Percentiles rank a stretch among this genome's conserved stretches.
These are phyloP conservation scores for Kazachstania sp. DNA, from an alignment of 1,139 yeast species.

Conservation along the genomic window DNA sequence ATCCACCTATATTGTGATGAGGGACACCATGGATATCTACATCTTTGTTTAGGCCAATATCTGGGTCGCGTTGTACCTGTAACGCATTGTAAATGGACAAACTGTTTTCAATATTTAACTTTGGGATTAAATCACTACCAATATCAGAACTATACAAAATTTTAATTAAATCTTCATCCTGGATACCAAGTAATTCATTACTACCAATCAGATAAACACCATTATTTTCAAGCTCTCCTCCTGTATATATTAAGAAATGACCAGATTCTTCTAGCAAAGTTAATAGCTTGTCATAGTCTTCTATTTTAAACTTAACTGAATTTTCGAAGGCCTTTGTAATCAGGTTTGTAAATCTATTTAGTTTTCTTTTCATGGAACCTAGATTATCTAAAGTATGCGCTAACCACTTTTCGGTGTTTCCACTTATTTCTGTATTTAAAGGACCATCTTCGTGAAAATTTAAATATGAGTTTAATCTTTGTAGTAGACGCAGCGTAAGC, in stretches of 20 bases:
- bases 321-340: conserved; percentile 70
- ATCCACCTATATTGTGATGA: conserved; percentile 20
- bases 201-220: conserved; percentile 43
- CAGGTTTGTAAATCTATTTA: conserved; percentile 66
- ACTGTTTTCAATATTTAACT: conserved; percentile 28
- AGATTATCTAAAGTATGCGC: conserved; percentile 76
- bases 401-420: conserved; percentile 72
- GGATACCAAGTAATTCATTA: conserved; percentile 31
- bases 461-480: conserved; percentile 61
- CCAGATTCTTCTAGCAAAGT: conserved; percentile 46
- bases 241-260: conserved; percentile 74
- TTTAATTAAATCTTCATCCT: conserved; percentile 32
- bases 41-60: conserved; percentile 19
- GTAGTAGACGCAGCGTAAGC: conserved; percentile 58
- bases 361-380: conserved; percentile 76
- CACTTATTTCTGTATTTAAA: conserved; percentile 39
- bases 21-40: conserved; percentile 20
- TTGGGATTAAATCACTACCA: conserved; percentile 33
- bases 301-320: conserved; percentile 59
- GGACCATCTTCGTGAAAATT: conserved; percentile 66
- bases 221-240: conserved; percentile 55
- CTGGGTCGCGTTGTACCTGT: conserved; percentile 19
- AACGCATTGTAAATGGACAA: conserved; percentile 25
- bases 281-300: conserved; percentile 48
- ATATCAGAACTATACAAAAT: conserved; percentile 32